Percentiles rank a stretch among this genome's conserved stretches.
phyloP scores from a whole-genome alignment of 129 eudicot species.

The Tagetes patula region DNA sequence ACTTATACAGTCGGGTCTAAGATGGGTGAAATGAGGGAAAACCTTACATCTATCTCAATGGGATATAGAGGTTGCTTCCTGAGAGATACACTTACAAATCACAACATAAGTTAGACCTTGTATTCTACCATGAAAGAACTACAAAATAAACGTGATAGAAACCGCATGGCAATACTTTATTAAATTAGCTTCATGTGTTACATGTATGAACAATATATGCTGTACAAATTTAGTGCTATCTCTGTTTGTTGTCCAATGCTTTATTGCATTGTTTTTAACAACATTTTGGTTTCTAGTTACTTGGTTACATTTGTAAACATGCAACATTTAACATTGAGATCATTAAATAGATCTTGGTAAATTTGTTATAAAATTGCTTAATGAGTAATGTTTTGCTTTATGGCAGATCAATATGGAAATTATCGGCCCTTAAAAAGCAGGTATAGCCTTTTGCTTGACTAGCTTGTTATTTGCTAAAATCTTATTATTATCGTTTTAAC shows the following conservation, averaged over 20 bases:
- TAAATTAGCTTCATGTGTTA: neutral
- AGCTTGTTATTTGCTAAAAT: neutral
- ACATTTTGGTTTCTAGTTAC: neutral
- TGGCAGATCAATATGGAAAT: slow-evolving; percentile 65
- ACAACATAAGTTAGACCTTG: neutral
- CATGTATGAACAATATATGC: neutral
- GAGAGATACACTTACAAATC: neutral
- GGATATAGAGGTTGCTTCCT: too few relatives aligned
- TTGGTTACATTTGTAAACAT: neutral
- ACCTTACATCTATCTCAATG: too few relatives aligned
- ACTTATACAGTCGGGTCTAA: too few relatives aligned
- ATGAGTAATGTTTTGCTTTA: neutral
- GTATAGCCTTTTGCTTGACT: slow-evolving; percentile 28
- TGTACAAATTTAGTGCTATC: neutral
- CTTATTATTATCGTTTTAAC: slow-evolving; percentile 17
- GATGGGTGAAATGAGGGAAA: too few relatives aligned
- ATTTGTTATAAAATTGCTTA: neutral
- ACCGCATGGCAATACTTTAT: neutral
- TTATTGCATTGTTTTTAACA: neutral
- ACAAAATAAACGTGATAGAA: neutral
- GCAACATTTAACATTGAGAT: neutral
- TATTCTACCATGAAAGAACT: neutral
- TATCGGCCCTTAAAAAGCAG: slow-evolving; percentile 52
- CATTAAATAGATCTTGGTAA: neutral
- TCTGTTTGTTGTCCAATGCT: neutral